Evolutionary conservation across 129 eudicot species (phyloP).

Genomic region (Gnaphalium uliginosum): DNA sequence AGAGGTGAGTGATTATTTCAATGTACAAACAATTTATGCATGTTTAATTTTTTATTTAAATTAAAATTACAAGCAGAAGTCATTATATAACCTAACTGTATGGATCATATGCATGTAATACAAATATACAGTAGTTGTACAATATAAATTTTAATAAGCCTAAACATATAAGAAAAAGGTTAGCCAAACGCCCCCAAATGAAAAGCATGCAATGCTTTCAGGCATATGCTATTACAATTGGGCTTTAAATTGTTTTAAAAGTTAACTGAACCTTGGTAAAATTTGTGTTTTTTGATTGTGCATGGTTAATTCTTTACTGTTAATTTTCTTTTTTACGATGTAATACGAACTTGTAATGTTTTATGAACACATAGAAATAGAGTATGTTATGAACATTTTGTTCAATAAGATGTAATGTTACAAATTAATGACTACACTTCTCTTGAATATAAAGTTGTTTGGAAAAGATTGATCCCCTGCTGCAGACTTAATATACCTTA

Average conservation of each 20-base stretch:
- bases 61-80: no score
- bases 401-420: not conserved
- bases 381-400: not conserved
- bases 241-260: not conserved
- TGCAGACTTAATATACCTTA: not conserved
- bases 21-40: no score
- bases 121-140: no score
- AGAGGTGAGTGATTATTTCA: no score
- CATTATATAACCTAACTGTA: no score
- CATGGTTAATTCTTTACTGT: not conserved
- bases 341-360: not conserved
- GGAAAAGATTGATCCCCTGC: not conserved
- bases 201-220: no score
- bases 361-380: not conserved
- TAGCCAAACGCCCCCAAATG: no score
- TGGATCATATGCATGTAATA: no score
- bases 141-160: no score
- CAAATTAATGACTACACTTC: constrained; percentile 7
- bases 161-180: no score
- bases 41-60: no score
- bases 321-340: not conserved
- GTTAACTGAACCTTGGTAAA: not conserved
- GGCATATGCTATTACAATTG: no score
- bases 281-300: not conserved
- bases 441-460: not conserved